Percentiles rank a stretch among this genome's conserved stretches.
phyloP scores from a whole-genome alignment of 2,329 filamentous ascomycete genomes.

The Stagonosporopsis tanaceti region DNA sequence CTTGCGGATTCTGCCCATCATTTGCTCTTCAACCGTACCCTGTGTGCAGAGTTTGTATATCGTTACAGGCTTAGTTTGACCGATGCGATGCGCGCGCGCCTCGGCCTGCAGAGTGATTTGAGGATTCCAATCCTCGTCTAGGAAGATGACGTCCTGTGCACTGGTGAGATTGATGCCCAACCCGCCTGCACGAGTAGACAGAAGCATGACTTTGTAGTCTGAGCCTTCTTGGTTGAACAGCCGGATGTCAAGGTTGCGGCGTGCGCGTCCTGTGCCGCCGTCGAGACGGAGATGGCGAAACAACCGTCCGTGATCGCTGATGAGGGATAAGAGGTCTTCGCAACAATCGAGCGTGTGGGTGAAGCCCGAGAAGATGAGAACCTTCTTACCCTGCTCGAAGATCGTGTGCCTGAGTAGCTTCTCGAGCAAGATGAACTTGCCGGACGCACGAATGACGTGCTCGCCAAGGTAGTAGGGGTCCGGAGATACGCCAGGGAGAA shows the following conservation, averaged over 20 bases:
- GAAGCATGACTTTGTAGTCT: conserved; percentile 62
- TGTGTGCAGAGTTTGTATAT: conserved; percentile 65
- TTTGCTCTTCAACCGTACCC: conserved; percentile 66
- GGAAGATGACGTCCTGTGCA: conserved; percentile 64
- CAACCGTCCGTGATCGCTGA: conserved; percentile 50
- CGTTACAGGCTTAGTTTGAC: conserved; percentile 62
- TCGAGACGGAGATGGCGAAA: conserved; percentile 62
- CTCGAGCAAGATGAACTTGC: conserved; percentile 64
- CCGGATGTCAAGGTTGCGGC: conserved; percentile 61
- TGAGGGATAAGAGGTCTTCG: conserved; percentile 59
- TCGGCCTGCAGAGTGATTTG: conserved; percentile 64
- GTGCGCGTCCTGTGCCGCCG: conserved; percentile 57
- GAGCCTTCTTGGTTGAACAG: conserved; percentile 59
- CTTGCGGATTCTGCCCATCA: conserved; percentile 66
- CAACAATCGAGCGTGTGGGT: conserved; percentile 60
- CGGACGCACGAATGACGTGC: conserved; percentile 60
- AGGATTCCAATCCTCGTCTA: conserved; percentile 65
- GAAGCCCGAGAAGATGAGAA: conserved; percentile 66
- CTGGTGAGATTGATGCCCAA: conserved; percentile 64
- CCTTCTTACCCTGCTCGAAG: conserved; percentile 60
- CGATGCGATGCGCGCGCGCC: conserved; percentile 63
- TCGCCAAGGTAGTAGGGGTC: conserved; percentile 56
- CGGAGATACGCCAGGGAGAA: conserved; percentile 57
- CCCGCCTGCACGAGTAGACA: conserved; percentile 64
- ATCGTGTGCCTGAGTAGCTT: conserved; percentile 61